Percentiles rank a stretch among this genome's conserved stretches.
These are phyloP conservation scores for Trichophyton verrucosum DNA, from an alignment of 2,329 filamentous ascomycete genomes.

Conservation along the genomic window DNA sequence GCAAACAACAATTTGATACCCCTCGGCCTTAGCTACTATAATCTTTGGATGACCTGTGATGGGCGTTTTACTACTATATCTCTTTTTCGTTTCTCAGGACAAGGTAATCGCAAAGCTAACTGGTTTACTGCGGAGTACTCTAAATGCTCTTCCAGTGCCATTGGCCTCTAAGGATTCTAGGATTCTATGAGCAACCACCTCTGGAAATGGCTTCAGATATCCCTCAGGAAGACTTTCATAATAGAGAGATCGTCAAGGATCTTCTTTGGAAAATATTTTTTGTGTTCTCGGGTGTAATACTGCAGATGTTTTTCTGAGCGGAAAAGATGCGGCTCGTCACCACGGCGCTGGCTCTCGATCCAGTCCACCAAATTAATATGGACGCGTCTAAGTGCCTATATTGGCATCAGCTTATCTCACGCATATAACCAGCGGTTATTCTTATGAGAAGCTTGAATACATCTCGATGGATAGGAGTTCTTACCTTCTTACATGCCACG, in stretches of 20 bases:
- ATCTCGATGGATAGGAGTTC: neutral
- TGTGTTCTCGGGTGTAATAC: neutral
- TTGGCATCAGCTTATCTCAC: neutral
- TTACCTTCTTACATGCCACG: constrained; percentile 2
- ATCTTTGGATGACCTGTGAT: no score
- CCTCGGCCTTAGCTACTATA: no score
- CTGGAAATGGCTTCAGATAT: neutral
- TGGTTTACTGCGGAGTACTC: no score
- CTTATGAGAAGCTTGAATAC: no score
- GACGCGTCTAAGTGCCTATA: neutral
- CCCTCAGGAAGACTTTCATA: constrained; percentile 6
- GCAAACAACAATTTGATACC: no score
- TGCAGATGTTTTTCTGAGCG: neutral
- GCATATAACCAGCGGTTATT: neutral
- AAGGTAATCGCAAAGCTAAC: no score
- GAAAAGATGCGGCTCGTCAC: neutral
- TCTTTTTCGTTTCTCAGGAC: no score
- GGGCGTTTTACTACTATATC: no score
- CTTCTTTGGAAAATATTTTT: constrained; percentile 3
- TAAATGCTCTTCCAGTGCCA: no score
- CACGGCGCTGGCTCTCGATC: constrained; percentile 2
- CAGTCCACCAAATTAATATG: constrained; percentile 6
- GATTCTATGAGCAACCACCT: no score
- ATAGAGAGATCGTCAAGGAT: neutral
- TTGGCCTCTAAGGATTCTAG: no score